Conservation (phyloP, 768 basidiomycete genomes). For the Trametes punicea region DNA sequence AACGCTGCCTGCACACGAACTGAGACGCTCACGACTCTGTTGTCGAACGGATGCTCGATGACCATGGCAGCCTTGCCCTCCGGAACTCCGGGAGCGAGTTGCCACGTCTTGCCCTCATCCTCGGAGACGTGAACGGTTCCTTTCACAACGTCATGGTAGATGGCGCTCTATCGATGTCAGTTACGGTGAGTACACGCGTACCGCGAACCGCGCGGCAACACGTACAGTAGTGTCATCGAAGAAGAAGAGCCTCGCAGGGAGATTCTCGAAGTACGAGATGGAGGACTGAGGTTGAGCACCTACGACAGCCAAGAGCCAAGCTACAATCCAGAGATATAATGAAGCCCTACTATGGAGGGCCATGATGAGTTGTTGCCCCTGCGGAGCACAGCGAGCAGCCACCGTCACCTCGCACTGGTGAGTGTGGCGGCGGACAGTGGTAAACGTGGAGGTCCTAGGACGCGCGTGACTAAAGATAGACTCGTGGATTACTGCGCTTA, state of each 20-base stretch:
- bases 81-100: slow-evolving; percentile 43
- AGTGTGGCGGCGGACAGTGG: not conserved
- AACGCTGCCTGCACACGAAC: not conserved
- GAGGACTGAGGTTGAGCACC: slow-evolving; percentile 43
- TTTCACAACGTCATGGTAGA: slow-evolving; percentile 74
- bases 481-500: not conserved
- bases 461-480: not conserved
- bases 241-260: slow-evolving; percentile 79
- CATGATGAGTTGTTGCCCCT: slow-evolving; percentile 25
- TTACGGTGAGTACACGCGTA: not conserved
- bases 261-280: slow-evolving; percentile 59
- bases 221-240: slow-evolving; percentile 89
- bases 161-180: slow-evolving; percentile 46
- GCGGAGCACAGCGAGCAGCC: slow-evolving; percentile 20
- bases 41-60: slow-evolving; percentile 85
- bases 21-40: slow-evolving; percentile 52
- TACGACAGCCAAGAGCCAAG: slow-evolving; percentile 1
- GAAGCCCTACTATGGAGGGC: slow-evolving; percentile 23
- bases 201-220: slow-evolving; percentile 19
- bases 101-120: slow-evolving; percentile 84
- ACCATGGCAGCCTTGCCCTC: slow-evolving; percentile 67
- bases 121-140: slow-evolving; percentile 74
- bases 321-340: slow-evolving; percentile 23
- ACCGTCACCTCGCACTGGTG: not conserved
- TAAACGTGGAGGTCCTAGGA: slow-evolving; percentile 14